These are phyloP conservation scores for Neostapfia colusana DNA, from an alignment of 176 grass and related monocot genomes.

Conservation along the genomic window DNA sequence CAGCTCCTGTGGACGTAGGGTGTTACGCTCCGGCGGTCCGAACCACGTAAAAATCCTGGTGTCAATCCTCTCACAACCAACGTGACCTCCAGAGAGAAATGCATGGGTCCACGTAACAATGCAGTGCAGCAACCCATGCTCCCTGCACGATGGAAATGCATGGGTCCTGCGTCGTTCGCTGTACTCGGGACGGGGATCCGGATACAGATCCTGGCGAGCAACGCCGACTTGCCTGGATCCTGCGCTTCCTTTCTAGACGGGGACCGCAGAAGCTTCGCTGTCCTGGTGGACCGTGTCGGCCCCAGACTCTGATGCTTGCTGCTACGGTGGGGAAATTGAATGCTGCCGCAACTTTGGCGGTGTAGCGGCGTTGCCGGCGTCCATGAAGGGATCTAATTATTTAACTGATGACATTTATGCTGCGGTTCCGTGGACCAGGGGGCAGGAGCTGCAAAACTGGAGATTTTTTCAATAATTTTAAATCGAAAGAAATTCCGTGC, in stretches of 20 bases:
- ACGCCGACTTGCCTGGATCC: not conserved
- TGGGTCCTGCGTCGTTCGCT: slow-evolving; percentile 13
- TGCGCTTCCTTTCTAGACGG: not conserved
- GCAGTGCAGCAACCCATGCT: not conserved
- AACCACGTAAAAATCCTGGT: too few species aligned
- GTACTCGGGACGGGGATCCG: not conserved
- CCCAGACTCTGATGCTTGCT: too few species aligned
- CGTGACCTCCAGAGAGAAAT: too few species aligned
- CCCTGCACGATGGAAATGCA: slow-evolving; percentile 14
- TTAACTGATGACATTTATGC: too few species aligned
- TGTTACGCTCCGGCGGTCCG: too few species aligned
- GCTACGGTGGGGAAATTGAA: not conserved
- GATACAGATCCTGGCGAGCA: too few species aligned
- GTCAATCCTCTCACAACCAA: too few species aligned
- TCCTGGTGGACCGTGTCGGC: not conserved
- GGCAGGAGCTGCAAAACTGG: not conserved
- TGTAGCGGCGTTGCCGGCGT: not conserved
- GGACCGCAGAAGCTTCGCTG: slow-evolving; percentile 16
- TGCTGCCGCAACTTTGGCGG: not conserved
- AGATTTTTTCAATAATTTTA: not conserved
- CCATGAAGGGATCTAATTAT: not conserved
- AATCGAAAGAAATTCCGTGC: not conserved
- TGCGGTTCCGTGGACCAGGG: too few species aligned
- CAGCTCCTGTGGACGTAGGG: too few species aligned
- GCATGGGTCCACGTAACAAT: too few species aligned